phyloP scores from a whole-genome alignment of 2,329 filamentous ascomycete genomes.

The Aspergillus persii region DNA sequence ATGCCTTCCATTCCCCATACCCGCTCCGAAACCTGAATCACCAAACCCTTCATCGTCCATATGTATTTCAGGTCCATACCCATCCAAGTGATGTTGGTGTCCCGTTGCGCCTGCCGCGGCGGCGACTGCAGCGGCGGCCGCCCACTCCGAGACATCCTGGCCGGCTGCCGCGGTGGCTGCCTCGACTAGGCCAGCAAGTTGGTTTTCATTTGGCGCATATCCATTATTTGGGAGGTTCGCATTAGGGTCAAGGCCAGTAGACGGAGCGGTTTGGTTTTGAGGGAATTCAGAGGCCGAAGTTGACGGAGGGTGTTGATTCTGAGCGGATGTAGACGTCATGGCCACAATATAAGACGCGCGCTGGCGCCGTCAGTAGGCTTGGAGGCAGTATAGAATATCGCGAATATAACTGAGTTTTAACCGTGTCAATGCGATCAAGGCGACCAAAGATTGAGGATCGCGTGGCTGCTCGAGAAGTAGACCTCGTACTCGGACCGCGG shows the following conservation, averaged over 20 bases:
- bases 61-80: conserved; percentile 39
- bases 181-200: conserved; percentile 46
- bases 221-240: conserved; percentile 25
- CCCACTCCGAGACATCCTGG: conserved; percentile 41
- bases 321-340: conserved; percentile 30
- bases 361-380: neutral
- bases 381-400: neutral
- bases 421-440: neutral
- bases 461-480: neutral
- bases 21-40: conserved; percentile 32
- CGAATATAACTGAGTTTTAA: neutral
- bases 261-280: conserved; percentile 22
- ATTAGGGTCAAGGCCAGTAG: conserved; percentile 32
- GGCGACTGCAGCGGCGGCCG: conserved; percentile 45
- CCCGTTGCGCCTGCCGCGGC: conserved; percentile 49
- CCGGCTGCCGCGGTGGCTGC: conserved; percentile 46
- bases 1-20: conserved; percentile 26
- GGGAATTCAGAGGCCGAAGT: conserved; percentile 29
- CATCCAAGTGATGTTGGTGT: conserved; percentile 40
- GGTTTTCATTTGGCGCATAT: conserved; percentile 41
- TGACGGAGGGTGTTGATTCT: conserved; percentile 27
- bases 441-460: neutral
- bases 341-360: neutral
- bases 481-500: neutral
- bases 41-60: conserved; percentile 41